Evolutionary conservation across 306 rosid genomes (phyloP), one percentile per base, ranked within the genome.

Genomic region (Clitoria ternatea): DNA sequence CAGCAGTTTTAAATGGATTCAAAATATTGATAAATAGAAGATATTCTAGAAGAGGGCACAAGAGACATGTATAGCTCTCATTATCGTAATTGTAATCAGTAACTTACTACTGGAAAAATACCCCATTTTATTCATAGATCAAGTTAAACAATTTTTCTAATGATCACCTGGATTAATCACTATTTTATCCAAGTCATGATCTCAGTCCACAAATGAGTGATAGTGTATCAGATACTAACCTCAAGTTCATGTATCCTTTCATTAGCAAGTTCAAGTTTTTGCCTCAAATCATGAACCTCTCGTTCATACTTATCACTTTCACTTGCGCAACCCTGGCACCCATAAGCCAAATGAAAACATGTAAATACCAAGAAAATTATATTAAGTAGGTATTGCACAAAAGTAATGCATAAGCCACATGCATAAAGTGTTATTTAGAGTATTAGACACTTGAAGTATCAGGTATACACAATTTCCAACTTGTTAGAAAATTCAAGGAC

Each of bases 161-260:
- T 39, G 54, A 29, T 61, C 70, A 48, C 50, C 63, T 32, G 5
- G 44, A 36, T n/a, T 40, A 24, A 65, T 50, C 55, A 47, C 27
- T 24, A 15, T 47, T 57, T 44, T 20, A 44, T 33, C 37, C 44
- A 32, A 29, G 67, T 33, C 45, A 55, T 23, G n/a, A 15, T 50
- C 24, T 39, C 40, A 43, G 36, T 64, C 36, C 30, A 14, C 74
- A 8, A 39, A 74, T 48, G 69, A 74, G 66, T 4, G 42, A 61
- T 24, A 65, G 42, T 17, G 61, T 14, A 37, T 32, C 48, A 37
- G 20, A 43, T 42, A 78, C 89, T 61, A 30, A 94, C 98, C 97
- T 90, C 85, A 13, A 90, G 87, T 73, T 84, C 90, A 62, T 81
- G 82, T 75, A 85, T 90, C 73, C 88, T 90, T 72, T 80, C 75